Base-by-base conservation (phyloP, 805 yeast species). In the Schwanniomyces polymorphus region DNA sequence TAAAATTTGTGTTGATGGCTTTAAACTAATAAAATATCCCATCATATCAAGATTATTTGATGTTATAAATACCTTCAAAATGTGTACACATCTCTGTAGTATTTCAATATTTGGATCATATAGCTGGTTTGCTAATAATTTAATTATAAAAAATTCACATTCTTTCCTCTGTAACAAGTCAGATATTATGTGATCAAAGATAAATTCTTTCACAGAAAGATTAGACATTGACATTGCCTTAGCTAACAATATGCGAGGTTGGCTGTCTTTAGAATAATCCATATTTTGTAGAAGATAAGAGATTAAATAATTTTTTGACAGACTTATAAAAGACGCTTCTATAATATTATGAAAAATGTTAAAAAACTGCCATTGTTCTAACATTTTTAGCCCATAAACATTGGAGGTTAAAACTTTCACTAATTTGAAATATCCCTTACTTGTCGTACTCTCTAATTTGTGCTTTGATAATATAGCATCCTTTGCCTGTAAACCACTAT, bases 291-390 rank as follows among this genome's bases (percentile, higher is more conserved):
- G 69, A 9, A 88, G 74, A 6, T 80, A 58, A 27, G 78, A 65
- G 10, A 87, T 68, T 38, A 89, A 66, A 53, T 80, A 84, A 43
- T 84, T 82, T 31, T 73, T 64, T 17, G 51, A 10, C 9, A 60
- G 64, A 7, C 56, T 52, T 1, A 29, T 31, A n/a, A 43, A 63
- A 10, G 79, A 73, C 4, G 76, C 69, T 31, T 77, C 77, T 14
- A 87, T 74, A 45, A 91, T 79, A 55, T 88, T 88, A 56, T 86
- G 85, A 44, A 91, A 72, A 66, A 88, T 83, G 47, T 85, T 91
- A 65, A 89, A 88, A 49, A 92, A 77, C 55, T 91, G 86, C 94
- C 96, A 88, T 51, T 87, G 83, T 43, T 83, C 86, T 48, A 94
- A 61, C 54, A 92, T 72, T 38, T 74, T 74, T 21, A 88, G 64